Conservation (phyloP, 2,329 filamentous ascomycete genomes). For the Akanthomyces muscarius region DNA sequence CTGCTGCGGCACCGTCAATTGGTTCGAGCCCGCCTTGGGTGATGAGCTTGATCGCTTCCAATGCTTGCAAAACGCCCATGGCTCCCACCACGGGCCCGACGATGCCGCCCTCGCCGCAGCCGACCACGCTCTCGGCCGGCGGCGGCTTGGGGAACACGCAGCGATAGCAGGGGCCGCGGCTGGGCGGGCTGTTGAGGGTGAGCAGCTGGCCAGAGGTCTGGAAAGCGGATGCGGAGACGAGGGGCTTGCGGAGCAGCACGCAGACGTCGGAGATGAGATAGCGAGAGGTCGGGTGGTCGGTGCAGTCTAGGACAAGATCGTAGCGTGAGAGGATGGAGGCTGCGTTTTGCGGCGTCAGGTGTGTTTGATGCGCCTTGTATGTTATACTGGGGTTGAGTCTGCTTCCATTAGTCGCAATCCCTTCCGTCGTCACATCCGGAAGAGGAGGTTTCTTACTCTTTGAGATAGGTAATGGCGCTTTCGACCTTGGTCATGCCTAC, state of each 20-base stretch:
- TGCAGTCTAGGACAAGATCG: conserved; percentile 88
- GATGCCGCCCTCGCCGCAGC: conserved; percentile 90
- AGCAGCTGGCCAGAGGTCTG: conserved; percentile 87
- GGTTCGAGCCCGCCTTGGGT: conserved; percentile 34
- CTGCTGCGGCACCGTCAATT: conserved; percentile 1
- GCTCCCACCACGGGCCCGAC: conserved; percentile 86
- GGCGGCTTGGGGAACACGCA: conserved; percentile 89
- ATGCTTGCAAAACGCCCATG: conserved; percentile 89
- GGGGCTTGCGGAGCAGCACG: conserved; percentile 70
- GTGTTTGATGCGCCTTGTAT: conserved; percentile 59
- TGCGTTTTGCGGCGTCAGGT: conserved; percentile 67
- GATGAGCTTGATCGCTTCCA: conserved; percentile 85
- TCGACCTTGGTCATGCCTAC: conserved; percentile 78
- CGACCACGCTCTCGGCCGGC: conserved; percentile 74
- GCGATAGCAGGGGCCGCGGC: conserved; percentile 79
- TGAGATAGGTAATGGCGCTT: conserved; percentile 62
- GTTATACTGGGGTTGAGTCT: conserved; percentile 70
- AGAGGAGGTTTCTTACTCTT: conserved; percentile 38
- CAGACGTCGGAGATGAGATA: conserved; percentile 92
- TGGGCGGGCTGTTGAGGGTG: conserved; percentile 78
- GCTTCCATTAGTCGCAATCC: not conserved
- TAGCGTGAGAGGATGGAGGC: conserved; percentile 63
- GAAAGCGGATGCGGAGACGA: conserved; percentile 87
- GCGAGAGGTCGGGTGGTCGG: conserved; percentile 84
- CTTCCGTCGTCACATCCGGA: too few species aligned